These are phyloP conservation scores for Pyrenula aspistea DNA, from an alignment of 495 filamentous ascomycete genomes.

Conservation along the genomic window DNA sequence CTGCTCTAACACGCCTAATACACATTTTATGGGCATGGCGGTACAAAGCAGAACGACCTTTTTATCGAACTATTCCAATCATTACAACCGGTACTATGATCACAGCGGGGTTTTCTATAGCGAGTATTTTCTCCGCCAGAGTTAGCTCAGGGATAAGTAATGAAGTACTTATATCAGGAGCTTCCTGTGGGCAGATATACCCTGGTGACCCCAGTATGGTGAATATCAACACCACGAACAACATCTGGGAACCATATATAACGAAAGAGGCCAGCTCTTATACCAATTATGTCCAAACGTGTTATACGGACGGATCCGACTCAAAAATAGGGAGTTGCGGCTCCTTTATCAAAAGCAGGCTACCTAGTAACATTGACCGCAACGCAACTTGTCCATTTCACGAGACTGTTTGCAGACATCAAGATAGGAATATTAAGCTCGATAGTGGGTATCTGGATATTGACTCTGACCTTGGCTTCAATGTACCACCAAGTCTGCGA, in stretches of 20 bases:
- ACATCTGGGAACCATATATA: too few relatives aligned
- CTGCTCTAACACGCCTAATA: slow-evolving; percentile 10
- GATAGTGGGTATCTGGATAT: slow-evolving; percentile 10
- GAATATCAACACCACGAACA: too few relatives aligned
- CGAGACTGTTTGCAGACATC: slow-evolving; percentile 1
- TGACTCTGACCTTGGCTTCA: slow-evolving; percentile 9
- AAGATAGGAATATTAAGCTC: slow-evolving; percentile 4
- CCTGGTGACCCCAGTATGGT: too few relatives aligned
- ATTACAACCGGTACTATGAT: background rate
- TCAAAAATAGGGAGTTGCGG: background rate
- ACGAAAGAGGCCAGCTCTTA: too few relatives aligned
- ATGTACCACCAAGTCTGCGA: slow-evolving; percentile 5
- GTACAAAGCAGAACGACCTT: slow-evolving; percentile 4
- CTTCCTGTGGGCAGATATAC: too few relatives aligned
- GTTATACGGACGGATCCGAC: background rate
- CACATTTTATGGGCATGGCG: slow-evolving; percentile 4
- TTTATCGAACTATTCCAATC: slow-evolving; percentile 14
- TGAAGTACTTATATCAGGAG: slow-evolving; percentile 10
- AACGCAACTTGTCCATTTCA: slow-evolving; percentile 12
- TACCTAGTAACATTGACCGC: slow-evolving; percentile 1
- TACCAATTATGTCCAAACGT: slow-evolving; percentile 6
- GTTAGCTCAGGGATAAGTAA: background rate
- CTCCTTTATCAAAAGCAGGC: background rate
- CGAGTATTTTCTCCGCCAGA: slow-evolving; percentile 4
- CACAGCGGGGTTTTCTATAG: background rate